Base-by-base conservation (phyloP, 202 grass and related monocot genomes). In the Elaeis oleifera region DNA sequence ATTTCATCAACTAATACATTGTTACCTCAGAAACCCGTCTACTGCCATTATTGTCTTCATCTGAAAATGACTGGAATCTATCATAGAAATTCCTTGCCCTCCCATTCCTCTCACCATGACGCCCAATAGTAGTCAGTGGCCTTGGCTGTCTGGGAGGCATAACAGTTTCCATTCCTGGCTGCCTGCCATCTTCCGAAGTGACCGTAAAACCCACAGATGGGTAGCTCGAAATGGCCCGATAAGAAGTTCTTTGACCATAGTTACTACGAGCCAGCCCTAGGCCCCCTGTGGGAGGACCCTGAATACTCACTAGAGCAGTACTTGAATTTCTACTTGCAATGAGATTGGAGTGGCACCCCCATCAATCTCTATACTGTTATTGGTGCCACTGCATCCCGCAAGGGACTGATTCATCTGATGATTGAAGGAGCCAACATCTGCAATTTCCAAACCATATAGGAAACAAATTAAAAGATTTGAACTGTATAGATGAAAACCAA, bases 21-120 rank as follows among this genome's bases (percentile, higher is more conserved):
- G 36, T 22, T 81, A 95, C 89, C 84, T 89, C 81, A 71, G 56
- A 84, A 64, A 60, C 59, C 60, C 67, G 78, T 79, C 79, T 68
- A 50, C 18, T 51, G 56, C 49, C 26, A 63, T 50, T 36, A 68
- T 65, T 62, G 2, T 71, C 59, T 72, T 66, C 78, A 54, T 65
- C 54, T 59, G 54, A 65, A 49, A 70, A 66, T 18, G 86, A 76
- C 66, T 76, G 77, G 19, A 73, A 25, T 73, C 66, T 63, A 54
- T 82, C 63, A 59, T 77, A 64, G 14, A 70, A 73, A 77, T 61
- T 83, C 39, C 84, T 89, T 0, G 57, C 64, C 26, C 80, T 84
- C 72, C 79, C 74, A 59, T 69, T 83, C 71, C 76, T 89, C 71
- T 54, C 36, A 44, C 1, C 36, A 11, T 44, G 2, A 44, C 36